Conservation (phyloP, 1,139 yeast genomes). For the Insectozyma bohioensis region DNA sequence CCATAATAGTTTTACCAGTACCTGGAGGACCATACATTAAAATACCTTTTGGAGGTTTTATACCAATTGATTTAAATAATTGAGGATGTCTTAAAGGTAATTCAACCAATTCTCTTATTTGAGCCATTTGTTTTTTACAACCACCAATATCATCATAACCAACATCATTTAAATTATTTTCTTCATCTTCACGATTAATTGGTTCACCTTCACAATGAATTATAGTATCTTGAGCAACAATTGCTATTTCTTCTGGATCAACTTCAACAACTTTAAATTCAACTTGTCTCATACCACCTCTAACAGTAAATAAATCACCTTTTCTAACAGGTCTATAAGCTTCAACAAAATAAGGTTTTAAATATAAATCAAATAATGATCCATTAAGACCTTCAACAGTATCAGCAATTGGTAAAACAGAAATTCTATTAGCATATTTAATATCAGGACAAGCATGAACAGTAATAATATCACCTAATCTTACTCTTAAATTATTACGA, state of each 20-base stretch:
- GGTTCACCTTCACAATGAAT: slow-evolving; percentile 99
- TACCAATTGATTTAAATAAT: slow-evolving; percentile 93
- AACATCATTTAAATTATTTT: slow-evolving; percentile 90
- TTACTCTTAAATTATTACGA: slow-evolving; percentile 89
- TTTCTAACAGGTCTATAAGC: slow-evolving; percentile 98
- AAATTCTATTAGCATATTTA: slow-evolving; percentile 89
- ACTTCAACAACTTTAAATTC: slow-evolving; percentile 98
- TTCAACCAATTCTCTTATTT: slow-evolving; percentile 94
- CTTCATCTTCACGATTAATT: slow-evolving; percentile 98
- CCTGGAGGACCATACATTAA: slow-evolving; percentile 99
- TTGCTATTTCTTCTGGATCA: slow-evolving; percentile 96
- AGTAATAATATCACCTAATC: slow-evolving; percentile 89
- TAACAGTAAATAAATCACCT: slow-evolving; percentile 92
- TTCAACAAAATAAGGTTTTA: slow-evolving; percentile 97
- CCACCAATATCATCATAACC: slow-evolving; percentile 99
- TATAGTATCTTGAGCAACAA: slow-evolving; percentile 97
- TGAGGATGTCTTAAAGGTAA: slow-evolving; percentile 97
- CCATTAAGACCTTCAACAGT: slow-evolving; percentile 98
- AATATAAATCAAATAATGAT: slow-evolving; percentile 91
- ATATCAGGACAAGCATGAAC: slow-evolving; percentile 97
- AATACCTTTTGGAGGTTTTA: slow-evolving; percentile 96
- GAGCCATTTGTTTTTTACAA: slow-evolving; percentile 98
- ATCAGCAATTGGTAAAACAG: slow-evolving; percentile 97
- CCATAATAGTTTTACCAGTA: slow-evolving; percentile 99
- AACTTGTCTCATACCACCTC: slow-evolving; percentile 99